Conservation (phyloP, 495 filamentous ascomycete species). For the Penicillium antarcticum region DNA sequence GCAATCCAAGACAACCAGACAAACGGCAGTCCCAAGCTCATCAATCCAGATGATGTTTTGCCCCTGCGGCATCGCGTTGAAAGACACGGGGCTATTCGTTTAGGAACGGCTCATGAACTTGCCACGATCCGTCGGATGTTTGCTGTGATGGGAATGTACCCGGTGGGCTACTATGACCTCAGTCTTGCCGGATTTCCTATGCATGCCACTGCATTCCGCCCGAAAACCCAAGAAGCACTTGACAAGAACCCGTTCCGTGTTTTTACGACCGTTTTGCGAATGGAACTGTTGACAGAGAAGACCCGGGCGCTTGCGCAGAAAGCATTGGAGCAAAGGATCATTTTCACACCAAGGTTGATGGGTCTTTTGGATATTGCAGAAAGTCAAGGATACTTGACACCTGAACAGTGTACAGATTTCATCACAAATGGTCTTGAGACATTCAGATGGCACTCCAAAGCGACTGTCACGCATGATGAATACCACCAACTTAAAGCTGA, state of each 20-base stretch:
- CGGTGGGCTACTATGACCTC: conserved; percentile 45
- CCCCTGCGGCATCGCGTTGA: conserved; percentile 34
- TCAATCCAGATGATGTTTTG: conserved; percentile 24
- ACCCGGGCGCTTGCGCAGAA: conserved; percentile 21
- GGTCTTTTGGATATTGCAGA: conserved; percentile 23
- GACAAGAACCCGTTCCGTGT: conserved; percentile 38
- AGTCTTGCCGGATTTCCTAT: conserved; percentile 38
- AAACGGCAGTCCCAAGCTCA: background rate
- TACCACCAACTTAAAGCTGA: conserved; percentile 35
- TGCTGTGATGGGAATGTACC: conserved; percentile 38
- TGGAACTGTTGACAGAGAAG: conserved; percentile 31
- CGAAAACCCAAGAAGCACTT: conserved; percentile 23
- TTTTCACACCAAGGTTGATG: conserved; percentile 33
- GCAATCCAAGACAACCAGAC: conserved; percentile 15
- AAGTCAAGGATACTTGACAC: conserved; percentile 13
- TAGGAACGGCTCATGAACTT: conserved; percentile 38
- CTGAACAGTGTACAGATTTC: conserved; percentile 23
- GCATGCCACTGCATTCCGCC: conserved; percentile 43
- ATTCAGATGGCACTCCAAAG: conserved; percentile 38
- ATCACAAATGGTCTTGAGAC: conserved; percentile 33
- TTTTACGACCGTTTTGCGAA: conserved; percentile 39
- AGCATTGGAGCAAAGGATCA: conserved; percentile 28
- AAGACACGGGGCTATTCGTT: conserved; percentile 42
- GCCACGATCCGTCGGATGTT: conserved; percentile 38
- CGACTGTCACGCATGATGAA: conserved; percentile 33